Evolutionary conservation across 352 stramenopile species (phyloP).

Genomic region (Pythium aristosporum): DNA sequence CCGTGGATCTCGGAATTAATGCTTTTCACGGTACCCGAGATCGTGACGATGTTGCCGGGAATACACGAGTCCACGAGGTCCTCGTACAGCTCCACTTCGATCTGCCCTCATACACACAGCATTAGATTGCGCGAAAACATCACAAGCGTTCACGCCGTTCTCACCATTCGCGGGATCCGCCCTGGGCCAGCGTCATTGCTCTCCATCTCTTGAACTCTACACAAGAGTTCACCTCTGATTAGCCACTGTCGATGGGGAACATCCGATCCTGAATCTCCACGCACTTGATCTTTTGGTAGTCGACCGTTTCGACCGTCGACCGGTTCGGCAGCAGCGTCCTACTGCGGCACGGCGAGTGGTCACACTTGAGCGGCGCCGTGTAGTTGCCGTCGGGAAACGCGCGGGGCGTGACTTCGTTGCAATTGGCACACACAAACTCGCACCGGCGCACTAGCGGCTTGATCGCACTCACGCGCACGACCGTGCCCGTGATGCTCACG

Average conservation of each 20-base stretch:
- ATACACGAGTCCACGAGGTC: conserved; percentile 92
- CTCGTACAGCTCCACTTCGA: conserved; percentile 70
- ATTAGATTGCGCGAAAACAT: not conserved
- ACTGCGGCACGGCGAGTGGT: conserved; percentile 41
- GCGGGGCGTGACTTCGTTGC: conserved; percentile 37
- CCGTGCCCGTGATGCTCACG: conserved; percentile 41
- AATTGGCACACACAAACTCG: conserved; percentile 63
- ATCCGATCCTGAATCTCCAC: not conserved
- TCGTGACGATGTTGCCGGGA: conserved; percentile 89
- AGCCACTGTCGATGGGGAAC: not conserved
- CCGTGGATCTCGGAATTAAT: conserved; percentile 88
- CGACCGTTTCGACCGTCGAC: conserved; percentile 62
- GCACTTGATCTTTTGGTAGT: conserved; percentile 62
- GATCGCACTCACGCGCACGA: conserved; percentile 65
- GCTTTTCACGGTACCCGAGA: conserved; percentile 89
- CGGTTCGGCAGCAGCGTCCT: conserved; percentile 56
- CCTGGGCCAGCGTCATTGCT: conserved; percentile 74
- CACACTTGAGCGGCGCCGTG: conserved; percentile 41
- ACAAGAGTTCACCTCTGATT: not conserved
- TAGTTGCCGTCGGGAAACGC: conserved; percentile 65
- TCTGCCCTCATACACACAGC: conserved; percentile 3
- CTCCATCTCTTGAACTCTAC: conserved; percentile 82
- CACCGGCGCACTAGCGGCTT: conserved; percentile 57
- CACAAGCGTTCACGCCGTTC: not conserved
- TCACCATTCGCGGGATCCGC: conserved; percentile 61